Percentiles rank a stretch among this genome's conserved stretches.
phyloP scores from a whole-genome alignment of 257 asterid genomes.

The Gardenia jasminoides region DNA sequence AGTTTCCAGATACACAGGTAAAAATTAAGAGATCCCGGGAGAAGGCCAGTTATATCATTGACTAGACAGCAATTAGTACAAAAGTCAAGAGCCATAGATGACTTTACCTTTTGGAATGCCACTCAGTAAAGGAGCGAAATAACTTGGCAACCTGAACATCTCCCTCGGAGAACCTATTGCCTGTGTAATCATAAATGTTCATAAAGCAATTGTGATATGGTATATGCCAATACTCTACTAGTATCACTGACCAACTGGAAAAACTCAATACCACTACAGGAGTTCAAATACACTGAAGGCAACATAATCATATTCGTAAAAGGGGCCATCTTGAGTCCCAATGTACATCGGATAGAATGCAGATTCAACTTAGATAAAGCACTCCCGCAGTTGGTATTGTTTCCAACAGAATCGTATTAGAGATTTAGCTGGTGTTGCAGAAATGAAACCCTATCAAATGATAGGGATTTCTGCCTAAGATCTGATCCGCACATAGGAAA shows the following conservation, averaged over 20 bases:
- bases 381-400: too few relatives aligned
- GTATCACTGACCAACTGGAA: background rate
- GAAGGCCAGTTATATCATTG: background rate
- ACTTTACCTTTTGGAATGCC: slow-evolving; percentile 68
- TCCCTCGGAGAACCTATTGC: slow-evolving; percentile 64
- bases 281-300: background rate
- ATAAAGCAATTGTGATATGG: background rate
- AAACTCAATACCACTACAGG: background rate
- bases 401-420: background rate
- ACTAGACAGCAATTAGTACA: background rate
- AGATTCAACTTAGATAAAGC: too few relatives aligned
- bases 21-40: background rate
- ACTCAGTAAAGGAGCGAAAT: slow-evolving; percentile 60
- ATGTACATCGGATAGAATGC: too few relatives aligned
- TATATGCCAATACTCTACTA: background rate
- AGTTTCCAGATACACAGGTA: too few relatives aligned
- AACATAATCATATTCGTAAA: too few relatives aligned
- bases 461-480: background rate
- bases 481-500: background rate
- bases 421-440: background rate
- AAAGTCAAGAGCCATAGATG: background rate
- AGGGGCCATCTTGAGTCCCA: too few relatives aligned
- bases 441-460: too few relatives aligned
- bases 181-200: slow-evolving; percentile 38
- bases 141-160: slow-evolving; percentile 47